Percentiles rank a stretch among this genome's conserved stretches.
phyloP scores from a whole-genome alignment of 352 stramenopile species.

The Pythium monospermum region DNA sequence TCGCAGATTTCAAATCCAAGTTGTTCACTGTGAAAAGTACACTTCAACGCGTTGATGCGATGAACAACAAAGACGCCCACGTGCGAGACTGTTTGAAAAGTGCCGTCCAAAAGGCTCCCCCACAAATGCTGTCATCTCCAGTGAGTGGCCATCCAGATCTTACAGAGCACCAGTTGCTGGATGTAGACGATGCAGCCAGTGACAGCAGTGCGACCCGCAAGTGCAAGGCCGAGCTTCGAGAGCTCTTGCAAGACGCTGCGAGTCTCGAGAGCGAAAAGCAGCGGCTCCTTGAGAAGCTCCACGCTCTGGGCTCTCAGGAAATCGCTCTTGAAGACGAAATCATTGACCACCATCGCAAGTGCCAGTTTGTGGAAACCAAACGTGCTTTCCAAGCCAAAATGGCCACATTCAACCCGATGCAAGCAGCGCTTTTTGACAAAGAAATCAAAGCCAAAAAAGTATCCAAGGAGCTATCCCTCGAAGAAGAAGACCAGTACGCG shows the following conservation, averaged over 20 bases:
- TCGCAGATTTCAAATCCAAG: conserved; percentile 33
- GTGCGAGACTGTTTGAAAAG: conserved; percentile 37
- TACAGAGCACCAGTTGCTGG: conserved; percentile 4
- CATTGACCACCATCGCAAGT: conserved; percentile 28
- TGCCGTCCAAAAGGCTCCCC: neutral
- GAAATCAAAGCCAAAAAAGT: conserved; percentile 40
- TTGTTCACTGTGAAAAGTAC: conserved; percentile 33
- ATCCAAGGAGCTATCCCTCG: conserved; percentile 33
- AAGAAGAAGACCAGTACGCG: conserved; percentile 56
- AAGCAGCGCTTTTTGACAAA: conserved; percentile 11
- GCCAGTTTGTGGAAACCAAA: conserved; percentile 39
- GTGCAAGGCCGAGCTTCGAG: conserved; percentile 42
- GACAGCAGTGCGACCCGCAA: conserved; percentile 4
- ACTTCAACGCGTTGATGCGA: conserved; percentile 35
- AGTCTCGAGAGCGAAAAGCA: conserved; percentile 33
- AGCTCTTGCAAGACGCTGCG: conserved; percentile 30
- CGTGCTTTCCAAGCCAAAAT: conserved; percentile 48
- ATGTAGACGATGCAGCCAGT: neutral
- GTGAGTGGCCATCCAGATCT: neutral
- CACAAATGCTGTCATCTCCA: neutral
- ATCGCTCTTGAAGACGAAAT: conserved; percentile 29
- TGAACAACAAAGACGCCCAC: conserved; percentile 58
- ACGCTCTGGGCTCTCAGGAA: conserved; percentile 24
- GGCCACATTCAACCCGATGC: conserved; percentile 1
- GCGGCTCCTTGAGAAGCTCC: conserved; percentile 24